Base-by-base conservation (phyloP, 441 rosid genomes). In the Adansonia rubrostipa region DNA sequence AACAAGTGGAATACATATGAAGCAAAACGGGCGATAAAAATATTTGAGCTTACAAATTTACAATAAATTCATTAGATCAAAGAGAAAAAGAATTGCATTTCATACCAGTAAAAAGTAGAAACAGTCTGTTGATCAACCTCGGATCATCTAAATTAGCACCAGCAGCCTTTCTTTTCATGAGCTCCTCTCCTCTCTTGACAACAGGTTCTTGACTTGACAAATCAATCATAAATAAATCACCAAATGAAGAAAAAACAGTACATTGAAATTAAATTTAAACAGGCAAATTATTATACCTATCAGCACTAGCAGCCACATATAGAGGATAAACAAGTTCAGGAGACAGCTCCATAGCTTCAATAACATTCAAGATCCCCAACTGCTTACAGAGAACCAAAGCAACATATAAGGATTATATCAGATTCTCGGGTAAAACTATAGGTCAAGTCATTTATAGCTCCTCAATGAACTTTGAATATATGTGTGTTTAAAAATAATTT, bases 361-460 rank as follows among this genome's bases (percentile, higher is more conserved):
- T 77, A 73, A 94, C 96, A 91, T 92, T 92, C 87, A 96, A 86
- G 88, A 96, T 83, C 57, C 99, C 99, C 77, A 94, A 83, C 99
- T 96, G 89, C 82, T 77, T 80, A 6, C 9, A 69, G 10, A 69
- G 74, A 72, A 74, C 51, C 45, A 75, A 80, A 78, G 74, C 9
- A 13, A 66, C 20, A 76, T 6, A 63, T 56, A 58, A 64, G 53
- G 54, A 76, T 66, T 56, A 51, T 70, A 64, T 57, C 50, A 76
- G 11, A 50, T 51, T 63, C 63, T 33, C 2, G 40, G 17, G 13
- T 54, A 28, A 45, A 45, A 36, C 62, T 54, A 15, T 28, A 0
- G 28, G 50, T 71, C 50, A 36, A 9, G 33, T 72, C 50, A 54
- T 7, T 50, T 54, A 71, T 9, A 72, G 75, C 33, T 36, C 36